phyloP scores from a whole-genome alignment of 2,329 filamentous ascomycete genomes.

The Penicillium psychrosexuale region DNA sequence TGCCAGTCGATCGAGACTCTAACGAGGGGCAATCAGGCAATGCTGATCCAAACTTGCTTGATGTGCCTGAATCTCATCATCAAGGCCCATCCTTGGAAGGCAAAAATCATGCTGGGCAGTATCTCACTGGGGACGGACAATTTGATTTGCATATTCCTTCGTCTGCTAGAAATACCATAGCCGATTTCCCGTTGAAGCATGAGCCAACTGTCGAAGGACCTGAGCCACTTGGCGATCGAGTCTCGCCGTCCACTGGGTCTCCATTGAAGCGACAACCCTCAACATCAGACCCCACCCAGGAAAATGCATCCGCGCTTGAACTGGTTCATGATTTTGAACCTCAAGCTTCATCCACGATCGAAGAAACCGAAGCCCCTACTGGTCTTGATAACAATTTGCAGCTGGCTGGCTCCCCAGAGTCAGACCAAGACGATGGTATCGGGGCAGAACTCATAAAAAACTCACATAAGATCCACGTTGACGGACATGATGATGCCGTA shows the following conservation, averaged over 20 bases:
- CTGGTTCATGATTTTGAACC: neutral
- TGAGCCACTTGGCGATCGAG: neutral
- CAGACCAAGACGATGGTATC: neutral
- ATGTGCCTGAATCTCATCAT: neutral
- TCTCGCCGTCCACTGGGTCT: neutral
- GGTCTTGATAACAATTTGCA: neutral
- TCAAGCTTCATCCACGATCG: neutral
- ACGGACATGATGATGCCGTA: neutral
- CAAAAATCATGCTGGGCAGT: neutral
- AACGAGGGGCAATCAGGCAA: neutral
- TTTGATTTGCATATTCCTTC: neutral
- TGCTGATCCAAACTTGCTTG: neutral
- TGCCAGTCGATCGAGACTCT: neutral
- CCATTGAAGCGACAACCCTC: slow-evolving; percentile 13
- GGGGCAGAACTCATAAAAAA: neutral
- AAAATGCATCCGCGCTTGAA: slow-evolving; percentile 1
- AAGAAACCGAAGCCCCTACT: neutral
- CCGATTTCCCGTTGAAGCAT: neutral
- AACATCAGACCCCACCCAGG: slow-evolving; percentile 26
- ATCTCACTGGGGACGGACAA: neutral
- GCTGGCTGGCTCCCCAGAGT: neutral
- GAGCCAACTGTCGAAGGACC: neutral
- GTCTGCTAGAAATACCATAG: neutral
- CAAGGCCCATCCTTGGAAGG: neutral
- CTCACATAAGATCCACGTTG: neutral